phyloP scores from a whole-genome alignment of 495 filamentous ascomycete genomes.

The Penicillium simplicissimum region DNA sequence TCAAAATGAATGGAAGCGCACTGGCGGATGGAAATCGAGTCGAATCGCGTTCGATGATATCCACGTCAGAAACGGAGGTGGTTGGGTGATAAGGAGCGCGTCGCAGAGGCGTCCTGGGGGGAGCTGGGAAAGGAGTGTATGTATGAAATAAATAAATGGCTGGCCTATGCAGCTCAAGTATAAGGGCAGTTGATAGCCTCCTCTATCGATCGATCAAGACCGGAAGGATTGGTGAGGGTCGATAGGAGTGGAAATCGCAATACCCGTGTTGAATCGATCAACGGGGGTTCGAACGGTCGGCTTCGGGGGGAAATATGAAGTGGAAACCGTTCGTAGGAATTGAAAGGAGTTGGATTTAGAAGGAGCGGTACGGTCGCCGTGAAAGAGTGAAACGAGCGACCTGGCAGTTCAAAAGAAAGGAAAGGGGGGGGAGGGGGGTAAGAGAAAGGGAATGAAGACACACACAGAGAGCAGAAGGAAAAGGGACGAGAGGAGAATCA shows the following conservation, averaged over 20 bases:
- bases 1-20: slow-evolving; percentile 37
- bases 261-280: slow-evolving; percentile 35
- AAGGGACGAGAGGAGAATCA: slow-evolving; percentile 29
- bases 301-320: slow-evolving; percentile 4
- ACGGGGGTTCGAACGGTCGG: slow-evolving; percentile 26
- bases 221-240: not conserved
- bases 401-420: slow-evolving; percentile 26
- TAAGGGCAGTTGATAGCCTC: slow-evolving; percentile 20
- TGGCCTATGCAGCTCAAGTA: slow-evolving; percentile 46
- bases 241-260: slow-evolving; percentile 21
- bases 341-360: slow-evolving; percentile 27
- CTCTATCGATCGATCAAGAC: slow-evolving; percentile 12
- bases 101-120: slow-evolving; percentile 44
- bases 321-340: slow-evolving; percentile 32
- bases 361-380: slow-evolving; percentile 38
- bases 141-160: slow-evolving; percentile 31
- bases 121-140: slow-evolving; percentile 22
- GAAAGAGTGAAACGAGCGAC: slow-evolving; percentile 50
- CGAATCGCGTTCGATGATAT: slow-evolving; percentile 22
- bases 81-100: slow-evolving; percentile 39
- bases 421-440: slow-evolving; percentile 26
- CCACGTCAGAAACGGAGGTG: slow-evolving; percentile 33
- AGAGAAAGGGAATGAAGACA: slow-evolving; percentile 27
- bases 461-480: slow-evolving; percentile 30
- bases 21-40: slow-evolving; percentile 24